Evolutionary conservation across 306 rosid genomes (phyloP), one percentile per base, ranked within the genome.

Genomic region (Cucurbita ficifolia): DNA sequence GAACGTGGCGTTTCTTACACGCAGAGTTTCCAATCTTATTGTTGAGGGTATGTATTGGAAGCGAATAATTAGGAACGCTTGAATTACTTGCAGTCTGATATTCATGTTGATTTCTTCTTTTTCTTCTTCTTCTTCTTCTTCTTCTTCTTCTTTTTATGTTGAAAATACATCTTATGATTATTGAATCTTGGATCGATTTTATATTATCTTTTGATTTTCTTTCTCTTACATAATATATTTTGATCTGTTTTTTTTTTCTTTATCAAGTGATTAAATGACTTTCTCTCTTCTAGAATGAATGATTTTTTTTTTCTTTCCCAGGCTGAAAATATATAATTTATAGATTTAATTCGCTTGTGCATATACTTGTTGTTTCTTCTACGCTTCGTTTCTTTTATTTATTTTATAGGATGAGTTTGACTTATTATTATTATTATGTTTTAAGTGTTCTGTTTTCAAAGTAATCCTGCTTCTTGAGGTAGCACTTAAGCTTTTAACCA

Each of bases 1-100:
- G 58, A 40, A 39, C 52, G 36, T 72, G 73, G 77, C 81, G 81
- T 78, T 24, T 13, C 58, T 72, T 42, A 17, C 48, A 78, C 81
- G 77, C 63, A 60, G 73, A 72, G 60, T 50, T 51, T 49, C 21
- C 36, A 61, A 52, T 72, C 56, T 48, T 51, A 39, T 64, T 36
- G 36, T 50, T 68, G 17, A 16, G 64, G 29, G 40, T 72, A 40
- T 36, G 49, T 58, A 45, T 55, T 61, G 29, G 54, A 73, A 40
- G 36, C 76, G 76, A 54, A 72, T 67, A 55, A 73, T 7, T 40
- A 42, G 50, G 54, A 45, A 21, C 40, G 19, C 55, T 56, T 10
- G 42, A 56, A 73, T 54, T 73, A 21, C 69, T 58, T 38, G 35
- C 6, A 19, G 10, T 43, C 18, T 21, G 21, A 73, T 18, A 3